A percentile compares a stretch with the other conserved stretches of the same genome.
phyloP scores from a whole-genome alignment of 495 filamentous ascomycete species.

The Aspergillus funiculosus region DNA sequence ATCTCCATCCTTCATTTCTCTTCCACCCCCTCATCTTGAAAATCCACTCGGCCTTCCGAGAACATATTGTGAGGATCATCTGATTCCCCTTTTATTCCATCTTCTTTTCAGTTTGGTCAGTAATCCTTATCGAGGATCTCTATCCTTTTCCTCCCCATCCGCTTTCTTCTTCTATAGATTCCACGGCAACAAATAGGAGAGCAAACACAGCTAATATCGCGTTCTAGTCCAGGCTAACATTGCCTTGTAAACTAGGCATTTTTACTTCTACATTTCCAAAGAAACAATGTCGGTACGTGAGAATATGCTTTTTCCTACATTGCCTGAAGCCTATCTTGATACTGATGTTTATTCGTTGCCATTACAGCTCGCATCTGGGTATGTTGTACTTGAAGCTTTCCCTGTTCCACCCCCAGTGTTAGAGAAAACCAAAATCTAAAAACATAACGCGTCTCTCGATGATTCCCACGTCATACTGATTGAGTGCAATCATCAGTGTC shows the following conservation, averaged over 20 bases:
- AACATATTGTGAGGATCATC: not conserved
- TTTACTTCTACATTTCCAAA: constrained; percentile 22
- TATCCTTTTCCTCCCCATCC: not conserved
- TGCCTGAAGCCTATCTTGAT: constrained; percentile 15
- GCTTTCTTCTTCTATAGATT: not conserved
- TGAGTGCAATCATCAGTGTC: constrained; percentile 51
- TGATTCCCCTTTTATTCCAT: not conserved
- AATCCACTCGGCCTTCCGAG: constrained; percentile 1
- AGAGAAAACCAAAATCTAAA: too few species aligned
- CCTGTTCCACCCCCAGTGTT: constrained; percentile 6
- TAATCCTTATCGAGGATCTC: not conserved
- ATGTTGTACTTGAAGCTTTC: constrained; percentile 19
- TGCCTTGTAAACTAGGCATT: constrained; percentile 18
- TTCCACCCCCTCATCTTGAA: constrained; percentile 10
- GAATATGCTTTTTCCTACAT: not conserved
- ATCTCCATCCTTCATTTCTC: constrained; percentile 19
- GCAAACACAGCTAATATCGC: constrained; percentile 25
- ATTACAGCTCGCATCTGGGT: constrained; percentile 45
- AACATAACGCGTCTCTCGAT: too few species aligned
- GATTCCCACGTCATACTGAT: constrained; percentile 20
- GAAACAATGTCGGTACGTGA: constrained; percentile 41
- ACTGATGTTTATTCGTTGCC: constrained; percentile 8
- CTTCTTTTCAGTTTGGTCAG: constrained; percentile 14
- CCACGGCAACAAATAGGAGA: constrained; percentile 12
- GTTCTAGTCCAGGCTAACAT: constrained; percentile 29